Evolutionary conservation across 1,139 yeast species (phyloP), one percentile per base, ranked within the genome.

Genomic region (Nakaseomyces bracarensis): DNA sequence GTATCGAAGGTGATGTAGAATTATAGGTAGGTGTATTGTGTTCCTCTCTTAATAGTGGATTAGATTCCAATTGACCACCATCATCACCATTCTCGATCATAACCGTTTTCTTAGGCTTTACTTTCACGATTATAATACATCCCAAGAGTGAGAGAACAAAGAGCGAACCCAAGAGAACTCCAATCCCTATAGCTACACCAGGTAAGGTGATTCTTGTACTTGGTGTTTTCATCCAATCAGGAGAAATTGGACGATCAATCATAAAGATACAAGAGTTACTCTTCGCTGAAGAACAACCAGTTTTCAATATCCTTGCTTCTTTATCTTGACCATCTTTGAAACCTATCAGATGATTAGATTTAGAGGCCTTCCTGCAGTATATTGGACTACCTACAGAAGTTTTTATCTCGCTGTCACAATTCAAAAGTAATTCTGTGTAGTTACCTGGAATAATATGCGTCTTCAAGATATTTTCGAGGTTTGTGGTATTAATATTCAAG

Each of bases 361-460:
- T 58, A 23, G 58, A 63, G 33, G 61, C 61, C 56, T 48, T 66
- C 49, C 74, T 60, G 41, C 82, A 75, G 1, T 65, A 56, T 11
- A 78, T 54, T 25, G 65, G 63, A 19, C 64, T 66, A 1, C 70
- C 68, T 10, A 69, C 55, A n/a, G 70, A 45, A 0, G 79, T 76
- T 20, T 66, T 66, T 2, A 72, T 64, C 36, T 61, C 56, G 18
- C 60, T 65, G 33, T 64, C 64, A 56, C 86, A 79, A 5, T 57
- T 52, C 22, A 76, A 54, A 1, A 70, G 45, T 8, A 64, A 64
- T 4, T 61, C 59, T 1, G 78, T 56, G 15, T 72, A 65, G 42
- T 70, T 63, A 40, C 74, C 71, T 1, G 86, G 84, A 3, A 89
- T 67, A 28, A 86, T 65, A 57, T 91, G 97, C 44, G 85, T 65